phyloP scores from a whole-genome alignment of 345 rosid genomes.

The Camelina sativa region DNA sequence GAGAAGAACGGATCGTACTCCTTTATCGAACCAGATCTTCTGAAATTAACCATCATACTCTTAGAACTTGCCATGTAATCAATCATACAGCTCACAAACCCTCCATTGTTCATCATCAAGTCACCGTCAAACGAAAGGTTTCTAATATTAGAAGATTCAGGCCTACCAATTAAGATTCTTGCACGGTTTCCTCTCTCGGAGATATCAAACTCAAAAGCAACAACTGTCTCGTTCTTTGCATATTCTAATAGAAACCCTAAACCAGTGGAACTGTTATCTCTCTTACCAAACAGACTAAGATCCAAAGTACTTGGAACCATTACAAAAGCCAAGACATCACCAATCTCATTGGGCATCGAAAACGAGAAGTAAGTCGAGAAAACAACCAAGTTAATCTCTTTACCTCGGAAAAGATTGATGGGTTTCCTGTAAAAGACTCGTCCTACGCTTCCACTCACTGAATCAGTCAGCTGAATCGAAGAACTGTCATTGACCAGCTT shows the following conservation, averaged over 20 bases:
- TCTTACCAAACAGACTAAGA: constrained; percentile 48
- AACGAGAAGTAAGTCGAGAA: constrained; percentile 77
- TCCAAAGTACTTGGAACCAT: constrained; percentile 59
- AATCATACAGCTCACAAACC: constrained; percentile 69
- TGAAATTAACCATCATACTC: constrained; percentile 66
- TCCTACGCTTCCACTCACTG: constrained; percentile 55
- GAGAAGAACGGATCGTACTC: constrained; percentile 64
- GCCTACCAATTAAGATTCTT: constrained; percentile 62
- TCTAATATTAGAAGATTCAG: constrained; percentile 53
- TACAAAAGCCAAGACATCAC: constrained; percentile 63
- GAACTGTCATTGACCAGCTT: constrained; percentile 53
- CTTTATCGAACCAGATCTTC: constrained; percentile 57
- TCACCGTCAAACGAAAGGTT: constrained; percentile 45
- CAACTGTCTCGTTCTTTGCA: constrained; percentile 25
- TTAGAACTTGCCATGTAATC: constrained; percentile 71
- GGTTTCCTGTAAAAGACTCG: constrained; percentile 68
- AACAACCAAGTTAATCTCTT: constrained; percentile 52
- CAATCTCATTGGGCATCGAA: constrained; percentile 50
- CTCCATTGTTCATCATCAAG: constrained; percentile 52
- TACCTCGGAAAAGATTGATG: constrained; percentile 71
- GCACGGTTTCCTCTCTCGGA: constrained; percentile 50
- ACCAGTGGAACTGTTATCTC: constrained; percentile 42
- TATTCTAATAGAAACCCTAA: constrained; percentile 28
- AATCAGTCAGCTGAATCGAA: constrained; percentile 62
- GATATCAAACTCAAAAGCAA: constrained; percentile 59